Evolutionary conservation across 495 filamentous ascomycete species (phyloP).

Genomic region (Aspergillus indologenus): DNA sequence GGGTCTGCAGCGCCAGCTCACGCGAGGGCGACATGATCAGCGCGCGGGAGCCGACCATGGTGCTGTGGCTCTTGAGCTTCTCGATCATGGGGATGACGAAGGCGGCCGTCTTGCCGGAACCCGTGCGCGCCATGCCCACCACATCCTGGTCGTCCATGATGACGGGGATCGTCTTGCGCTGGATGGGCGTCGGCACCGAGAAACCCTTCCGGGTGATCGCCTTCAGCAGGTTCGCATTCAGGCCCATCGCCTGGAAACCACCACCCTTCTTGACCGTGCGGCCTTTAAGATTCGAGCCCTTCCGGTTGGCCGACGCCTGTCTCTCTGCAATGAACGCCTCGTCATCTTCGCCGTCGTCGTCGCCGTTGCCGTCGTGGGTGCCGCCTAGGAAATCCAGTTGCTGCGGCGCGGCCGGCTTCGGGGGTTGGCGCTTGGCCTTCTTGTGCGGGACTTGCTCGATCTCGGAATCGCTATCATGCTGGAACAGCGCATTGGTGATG

Average conservation of each 20-base stretch:
- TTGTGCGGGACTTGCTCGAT: constrained; percentile 25
- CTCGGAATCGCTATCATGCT: constrained; percentile 53
- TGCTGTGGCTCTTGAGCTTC: constrained; percentile 84
- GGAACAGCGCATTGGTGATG: constrained; percentile 77
- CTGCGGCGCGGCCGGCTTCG: constrained; percentile 28
- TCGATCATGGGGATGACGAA: constrained; percentile 99
- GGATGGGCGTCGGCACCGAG: constrained; percentile 92
- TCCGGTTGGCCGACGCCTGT: constrained; percentile 83
- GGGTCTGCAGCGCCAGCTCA: constrained; percentile 89
- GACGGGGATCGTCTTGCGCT: constrained; percentile 92
- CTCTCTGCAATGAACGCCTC: constrained; percentile 83
- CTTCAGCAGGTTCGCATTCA: constrained; percentile 77
- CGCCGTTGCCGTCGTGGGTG: constrained; percentile 22
- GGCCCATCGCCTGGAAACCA: constrained; percentile 95
- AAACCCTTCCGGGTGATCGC: constrained; percentile 93
- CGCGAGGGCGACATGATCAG: constrained; percentile 87
- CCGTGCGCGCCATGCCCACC: constrained; percentile 95
- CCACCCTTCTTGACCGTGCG: constrained; percentile 88
- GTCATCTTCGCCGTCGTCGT: constrained; percentile 65
- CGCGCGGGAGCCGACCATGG: constrained; percentile 76
- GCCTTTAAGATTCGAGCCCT: constrained; percentile 74
- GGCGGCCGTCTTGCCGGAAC: constrained; percentile 94
- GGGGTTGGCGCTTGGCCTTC: constrained; percentile 32
- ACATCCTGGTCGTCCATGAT: constrained; percentile 87
- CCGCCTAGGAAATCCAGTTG: constrained; percentile 46